Conservation (phyloP, 2,329 filamentous ascomycete species). For the Aureobasidium musti region DNA sequence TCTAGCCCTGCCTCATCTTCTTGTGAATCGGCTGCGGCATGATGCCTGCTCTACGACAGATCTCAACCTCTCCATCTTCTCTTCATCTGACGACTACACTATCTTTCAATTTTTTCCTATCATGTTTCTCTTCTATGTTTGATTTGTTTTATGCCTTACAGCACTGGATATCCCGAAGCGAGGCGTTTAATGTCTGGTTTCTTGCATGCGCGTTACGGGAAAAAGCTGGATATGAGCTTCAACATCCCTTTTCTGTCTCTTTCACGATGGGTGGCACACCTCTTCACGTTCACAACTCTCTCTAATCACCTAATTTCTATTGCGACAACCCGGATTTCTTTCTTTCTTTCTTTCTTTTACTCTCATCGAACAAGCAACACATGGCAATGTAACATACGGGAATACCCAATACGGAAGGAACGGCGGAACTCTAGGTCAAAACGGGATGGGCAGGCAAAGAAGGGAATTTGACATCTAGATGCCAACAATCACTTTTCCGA, state of each 20-base stretch:
- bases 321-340: not conserved
- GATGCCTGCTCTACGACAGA: conserved; percentile 5
- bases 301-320: conserved; percentile 23
- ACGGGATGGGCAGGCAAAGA: not conserved
- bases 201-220: conserved; percentile 6
- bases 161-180: conserved; percentile 28
- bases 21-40: conserved; percentile 22
- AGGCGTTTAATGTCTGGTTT: conserved; percentile 20
- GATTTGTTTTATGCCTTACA: conserved; percentile 2
- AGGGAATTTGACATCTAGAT: conserved; percentile 6
- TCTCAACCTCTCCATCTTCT: conserved; percentile 17
- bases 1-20: conserved; percentile 27
- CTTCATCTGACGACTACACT: conserved; percentile 24
- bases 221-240: conserved; percentile 2
- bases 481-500: conserved; percentile 6
- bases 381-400: conserved; percentile 22
- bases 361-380: conserved; percentile 9
- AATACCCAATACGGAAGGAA: conserved; percentile 2
- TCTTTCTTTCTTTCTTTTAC: not conserved
- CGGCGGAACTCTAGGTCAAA: not conserved
- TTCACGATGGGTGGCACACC: not conserved
- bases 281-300: conserved; percentile 15
- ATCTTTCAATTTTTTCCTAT: conserved; percentile 11
- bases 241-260: conserved; percentile 6
- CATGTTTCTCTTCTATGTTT: conserved; percentile 12